Percentiles rank a stretch among this genome's conserved stretches.
These are phyloP conservation scores for Salix brachista DNA, from an alignment of 345 rosid genomes.

Conservation along the genomic window DNA sequence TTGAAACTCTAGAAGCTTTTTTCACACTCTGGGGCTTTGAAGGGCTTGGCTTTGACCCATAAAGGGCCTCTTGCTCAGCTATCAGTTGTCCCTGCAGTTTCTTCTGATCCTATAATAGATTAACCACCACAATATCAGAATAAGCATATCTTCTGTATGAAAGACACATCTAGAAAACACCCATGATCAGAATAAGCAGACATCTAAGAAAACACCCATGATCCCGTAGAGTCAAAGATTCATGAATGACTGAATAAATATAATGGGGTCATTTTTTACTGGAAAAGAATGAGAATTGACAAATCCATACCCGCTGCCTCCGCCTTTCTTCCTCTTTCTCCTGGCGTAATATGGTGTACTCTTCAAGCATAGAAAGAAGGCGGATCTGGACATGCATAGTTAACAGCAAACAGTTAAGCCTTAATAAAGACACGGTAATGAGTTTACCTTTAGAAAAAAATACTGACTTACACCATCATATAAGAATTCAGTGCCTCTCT, in stretches of 20 bases:
- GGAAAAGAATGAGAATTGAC: not conserved
- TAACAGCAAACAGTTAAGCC: conserved; percentile 8
- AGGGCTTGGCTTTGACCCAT: conserved; percentile 96
- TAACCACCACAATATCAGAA: not conserved
- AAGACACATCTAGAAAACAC: not conserved
- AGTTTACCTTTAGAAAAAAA: not conserved
- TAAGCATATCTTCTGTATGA: not conserved
- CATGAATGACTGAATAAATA: not conserved
- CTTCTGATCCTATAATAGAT: conserved; percentile 72
- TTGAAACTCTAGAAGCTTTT: conserved; percentile 71
- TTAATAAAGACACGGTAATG: not conserved
- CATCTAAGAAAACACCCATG: not conserved
- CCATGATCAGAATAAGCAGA: not conserved
- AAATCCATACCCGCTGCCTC: conserved; percentile 61
- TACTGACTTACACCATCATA: conserved; percentile 80
- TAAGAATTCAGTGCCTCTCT: conserved; percentile 66
- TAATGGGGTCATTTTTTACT: not conserved
- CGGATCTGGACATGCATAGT: conserved; percentile 47
- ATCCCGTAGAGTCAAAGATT: not conserved
- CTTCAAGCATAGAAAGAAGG: conserved; percentile 88
- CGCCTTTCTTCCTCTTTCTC: conserved; percentile 97
- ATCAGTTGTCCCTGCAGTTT: conserved; percentile 92
- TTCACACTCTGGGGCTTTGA: conserved; percentile 68
- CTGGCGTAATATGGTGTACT: conserved; percentile 62
- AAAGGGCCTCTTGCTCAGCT: conserved; percentile 89